Conservation (phyloP, 73 alveolate species). For the Effrenium voratum region DNA sequence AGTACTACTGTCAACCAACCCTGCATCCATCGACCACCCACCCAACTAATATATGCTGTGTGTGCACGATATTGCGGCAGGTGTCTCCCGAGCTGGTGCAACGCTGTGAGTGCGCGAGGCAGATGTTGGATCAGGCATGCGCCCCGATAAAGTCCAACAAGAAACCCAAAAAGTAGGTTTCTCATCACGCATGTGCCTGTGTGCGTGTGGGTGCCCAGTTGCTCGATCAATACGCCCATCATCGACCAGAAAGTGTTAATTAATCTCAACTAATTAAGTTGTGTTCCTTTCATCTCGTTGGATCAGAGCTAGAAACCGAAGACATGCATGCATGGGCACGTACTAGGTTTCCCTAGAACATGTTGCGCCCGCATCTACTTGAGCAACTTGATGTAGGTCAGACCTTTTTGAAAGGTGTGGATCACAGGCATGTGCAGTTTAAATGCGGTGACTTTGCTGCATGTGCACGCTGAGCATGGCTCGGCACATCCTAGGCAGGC, state of each 20-base stretch:
- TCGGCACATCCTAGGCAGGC: neutral
- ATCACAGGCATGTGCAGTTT: neutral
- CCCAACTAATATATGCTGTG: neutral
- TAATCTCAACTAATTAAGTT: neutral
- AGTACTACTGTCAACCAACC: neutral
- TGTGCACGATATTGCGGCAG: neutral
- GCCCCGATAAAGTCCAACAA: neutral
- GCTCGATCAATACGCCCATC: neutral
- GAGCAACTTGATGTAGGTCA: neutral
- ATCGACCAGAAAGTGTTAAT: neutral
- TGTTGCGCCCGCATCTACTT: neutral
- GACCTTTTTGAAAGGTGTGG: neutral
- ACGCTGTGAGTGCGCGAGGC: neutral
- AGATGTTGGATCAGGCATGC: neutral
- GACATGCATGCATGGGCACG: neutral
- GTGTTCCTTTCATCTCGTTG: neutral
- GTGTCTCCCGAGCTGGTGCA: neutral
- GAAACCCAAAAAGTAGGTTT: neutral
- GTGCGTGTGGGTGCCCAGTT: neutral
- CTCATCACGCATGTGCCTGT: neutral
- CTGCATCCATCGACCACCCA: neutral
- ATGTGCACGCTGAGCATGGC: too few species aligned
- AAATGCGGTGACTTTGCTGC: too few species aligned
- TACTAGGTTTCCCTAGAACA: neutral
- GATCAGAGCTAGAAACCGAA: neutral